Base-by-base conservation (phyloP, 2,329 filamentous ascomycete species). In the Blastomyces percursus region DNA sequence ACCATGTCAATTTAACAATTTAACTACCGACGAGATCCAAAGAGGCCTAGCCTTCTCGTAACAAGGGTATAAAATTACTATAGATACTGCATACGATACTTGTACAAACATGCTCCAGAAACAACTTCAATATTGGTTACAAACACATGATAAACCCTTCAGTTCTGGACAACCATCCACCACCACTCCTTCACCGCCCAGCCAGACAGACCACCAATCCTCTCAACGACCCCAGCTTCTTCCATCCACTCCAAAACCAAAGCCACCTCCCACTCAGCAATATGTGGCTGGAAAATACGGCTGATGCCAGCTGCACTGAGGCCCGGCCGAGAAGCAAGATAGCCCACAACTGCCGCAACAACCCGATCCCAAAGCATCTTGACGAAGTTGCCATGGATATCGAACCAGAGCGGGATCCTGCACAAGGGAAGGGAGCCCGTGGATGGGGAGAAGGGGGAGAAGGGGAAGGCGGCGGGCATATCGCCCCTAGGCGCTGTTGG, bases 351-450 rank as follows among this genome's bases (percentile, higher is more conserved):
- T 3, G 76, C 74, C 1, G 72, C 73, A 14, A 78, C 63, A 12
- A 74, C 73, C 59, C 74, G 69, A 12, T 78, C 73, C 80, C 80
- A 82, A 24, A 75, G 66, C 7, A 68, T 55, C 14, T 67, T 65
- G 3, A 74, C 68, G 14, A 77, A 66, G 16, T 73, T 68, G 0
- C 74, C 75, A 61, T 81, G 76, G 59, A 81, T 78, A 66, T 81
- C 79, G 61, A 76, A 72, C 80, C 80, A 82, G 16, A 80, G 61
- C 0, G 80, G 80, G 27, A 79, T 74, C 46, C 70, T 74, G 12
- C 68, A 68, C 0, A 71, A 67, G 21, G 44, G 32, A 11, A 58
- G 19, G 12, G 40, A 21, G 9, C 46, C 30, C 3, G 42, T 52
- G 8, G 60, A 44, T n/a, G 46, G 30, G 14, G 51, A 32, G 30